Base-by-base conservation (phyloP, 2,329 filamentous ascomycete genomes). In the Aureobasidium lini region DNA sequence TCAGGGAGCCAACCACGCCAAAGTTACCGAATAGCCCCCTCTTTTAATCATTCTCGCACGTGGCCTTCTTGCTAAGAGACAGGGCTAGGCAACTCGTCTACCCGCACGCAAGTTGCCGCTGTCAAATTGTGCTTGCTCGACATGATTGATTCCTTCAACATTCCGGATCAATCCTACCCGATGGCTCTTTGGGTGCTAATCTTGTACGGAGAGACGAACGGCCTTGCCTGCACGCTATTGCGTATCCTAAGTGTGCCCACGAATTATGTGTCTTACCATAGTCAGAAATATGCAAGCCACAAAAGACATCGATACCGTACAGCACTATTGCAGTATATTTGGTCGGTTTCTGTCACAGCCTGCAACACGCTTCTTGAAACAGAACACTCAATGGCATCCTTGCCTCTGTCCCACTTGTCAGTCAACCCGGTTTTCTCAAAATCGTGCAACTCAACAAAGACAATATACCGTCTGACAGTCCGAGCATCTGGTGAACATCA, bases 311-410 rank as follows among this genome's bases (percentile, higher is more conserved):
- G 52, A 43, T 43, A 36, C 29, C 11, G 39, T 36, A 36, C 52
- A 28, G 40, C 28, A 29, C 52, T 36, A 56, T 56, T 44, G 40
- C 40, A 56, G 16, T 56, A 56, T 56, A 56, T 56, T 56, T 39
- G 29, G 8, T 28, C 23, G 23, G 47, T 16, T 28, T 49, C 16
- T 16, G 49, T 42, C 49, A 36, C 52, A 36, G 52, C 16, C 40
- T 56, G 52, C 52, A 36, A 56, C 52, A 56, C 52, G 52, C 52
- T 43, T 56, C 40, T 15, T 56, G 52, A 56, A 56, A 56, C 52
- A 44, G 31, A 44, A 56, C 16, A 34, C 16, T 44, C 40, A 56
- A 56, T 11, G 10, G 44, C 29, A 56, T 28, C 29, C 52, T 56
- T 28, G 52, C 44, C 29, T 1, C n/a, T 56, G 8, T 56, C 11